phyloP scores from a whole-genome alignment of 495 filamentous ascomycete genomes.

The Xylaria flabelliformis region DNA sequence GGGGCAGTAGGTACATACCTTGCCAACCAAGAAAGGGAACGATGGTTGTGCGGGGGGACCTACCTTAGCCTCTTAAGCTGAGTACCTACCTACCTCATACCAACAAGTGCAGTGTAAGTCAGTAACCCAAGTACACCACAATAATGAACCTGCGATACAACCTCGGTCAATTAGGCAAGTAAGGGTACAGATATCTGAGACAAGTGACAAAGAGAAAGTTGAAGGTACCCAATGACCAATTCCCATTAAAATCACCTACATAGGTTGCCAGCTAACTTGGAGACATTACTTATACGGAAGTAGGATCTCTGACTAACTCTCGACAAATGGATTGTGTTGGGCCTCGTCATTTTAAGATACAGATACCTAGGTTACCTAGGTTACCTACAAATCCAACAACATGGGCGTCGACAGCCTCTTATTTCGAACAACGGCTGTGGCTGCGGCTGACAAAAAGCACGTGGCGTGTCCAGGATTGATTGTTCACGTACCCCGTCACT shows the following conservation, averaged over 20 bases:
- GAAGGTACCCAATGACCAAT: too few relatives aligned
- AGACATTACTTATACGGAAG: not conserved
- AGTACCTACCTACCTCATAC: too few relatives aligned
- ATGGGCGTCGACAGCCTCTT: not conserved
- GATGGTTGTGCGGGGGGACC: not conserved
- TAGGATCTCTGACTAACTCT: not conserved
- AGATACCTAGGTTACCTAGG: too few relatives aligned
- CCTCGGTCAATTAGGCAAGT: too few relatives aligned
- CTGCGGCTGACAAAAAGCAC: constrained; percentile 3
- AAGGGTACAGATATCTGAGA: too few relatives aligned
- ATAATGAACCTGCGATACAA: too few relatives aligned
- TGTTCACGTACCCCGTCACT: not conserved
- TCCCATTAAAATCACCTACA: too few relatives aligned
- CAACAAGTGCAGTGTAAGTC: too few relatives aligned
- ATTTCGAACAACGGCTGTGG: not conserved
- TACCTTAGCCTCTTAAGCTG: not conserved
- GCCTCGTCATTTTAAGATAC: not conserved
- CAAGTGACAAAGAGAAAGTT: too few relatives aligned
- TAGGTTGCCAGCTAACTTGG: too few relatives aligned
- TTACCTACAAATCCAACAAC: not conserved
- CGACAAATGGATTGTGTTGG: not conserved
- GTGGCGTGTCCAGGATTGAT: constrained; percentile 48
- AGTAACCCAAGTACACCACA: too few relatives aligned
- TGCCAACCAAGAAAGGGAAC: not conserved
- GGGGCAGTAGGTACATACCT: too few relatives aligned